phyloP scores from a whole-genome alignment of 176 grass and related monocot species.

The Rhynchospora pubera region DNA sequence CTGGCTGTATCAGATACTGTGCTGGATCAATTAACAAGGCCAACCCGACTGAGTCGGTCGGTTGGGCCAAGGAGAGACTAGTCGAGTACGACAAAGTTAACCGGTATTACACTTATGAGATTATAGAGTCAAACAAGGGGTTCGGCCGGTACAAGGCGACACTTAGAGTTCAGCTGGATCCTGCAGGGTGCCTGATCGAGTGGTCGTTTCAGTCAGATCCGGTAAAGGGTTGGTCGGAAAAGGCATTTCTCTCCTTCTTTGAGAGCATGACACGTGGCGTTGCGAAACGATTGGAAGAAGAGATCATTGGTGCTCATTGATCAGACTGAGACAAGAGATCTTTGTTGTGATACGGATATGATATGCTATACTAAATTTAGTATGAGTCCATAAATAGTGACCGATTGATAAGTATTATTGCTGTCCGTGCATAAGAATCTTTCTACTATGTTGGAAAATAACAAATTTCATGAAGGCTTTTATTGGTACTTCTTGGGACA shows the following conservation, averaged over 20 bases:
- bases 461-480: background rate
- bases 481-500: background rate
- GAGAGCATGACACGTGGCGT: slow-evolving; percentile 48
- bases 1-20: slow-evolving; percentile 67
- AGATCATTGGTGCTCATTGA: slow-evolving; percentile 12
- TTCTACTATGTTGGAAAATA: background rate
- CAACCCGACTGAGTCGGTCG: background rate
- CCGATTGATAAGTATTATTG: background rate
- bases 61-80: slow-evolving; percentile 72
- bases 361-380: background rate
- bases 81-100: slow-evolving; percentile 29
- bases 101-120: slow-evolving; percentile 55
- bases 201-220: slow-evolving; percentile 68
- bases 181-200: slow-evolving; percentile 37
- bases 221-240: slow-evolving; percentile 40
- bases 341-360: background rate
- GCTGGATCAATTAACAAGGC: slow-evolving; percentile 50
- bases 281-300: slow-evolving; percentile 44
- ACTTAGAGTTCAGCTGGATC: slow-evolving; percentile 29
- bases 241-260: slow-evolving; percentile 38
- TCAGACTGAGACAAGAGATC: background rate
- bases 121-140: slow-evolving; percentile 73
- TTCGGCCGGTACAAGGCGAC: slow-evolving; percentile 62
- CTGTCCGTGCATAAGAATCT: background rate
- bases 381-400: background rate